Evolutionary conservation across 1,139 yeast genomes (phyloP), one percentile per base, ranked within the genome.

Genomic region (Eremothecium cymbalariae): DNA sequence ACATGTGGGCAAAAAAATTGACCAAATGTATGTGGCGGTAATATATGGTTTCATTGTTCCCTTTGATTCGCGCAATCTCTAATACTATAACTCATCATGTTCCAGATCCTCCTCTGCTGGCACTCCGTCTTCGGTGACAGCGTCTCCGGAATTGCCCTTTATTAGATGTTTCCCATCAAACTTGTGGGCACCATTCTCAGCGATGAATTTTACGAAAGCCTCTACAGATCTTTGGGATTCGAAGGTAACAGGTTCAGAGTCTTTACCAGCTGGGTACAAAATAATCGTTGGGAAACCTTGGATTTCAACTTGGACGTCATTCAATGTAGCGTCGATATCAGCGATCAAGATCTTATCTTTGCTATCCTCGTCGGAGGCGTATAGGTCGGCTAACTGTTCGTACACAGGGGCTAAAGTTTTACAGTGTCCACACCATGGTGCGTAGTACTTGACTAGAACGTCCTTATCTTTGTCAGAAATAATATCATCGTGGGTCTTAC

Each of bases 341-440:
- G 95, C 96, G 55, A 90, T 67, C 33, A 77, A 59, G 41, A 88
- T 84, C 57, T 76, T 66, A 31, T 65, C 62, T 31, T 64, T 55
- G 17, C 65, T 62, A 11, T 51, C 56, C 17, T 57, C 53, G 48
- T 72, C 73, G 36, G 70, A 64, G 39, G 65, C 68, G 61, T 68
- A 81, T 39, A 81, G 58, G 35, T 66, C 77, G 39, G 86, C 96
- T 50, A 90, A 73, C 59, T 85, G 93, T 58, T 83, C 95, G 69
- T 80, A 90, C 41, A 68, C 70, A 57, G 98, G 98, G 40, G 95
- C 95, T 63, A 88, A 72, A 64, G 74, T 84, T 73, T 88, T 88
- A 73, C 98, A 88, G 71, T 88, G 97, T 33, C 97, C 96, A 69
- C 98, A 88, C 98, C 98, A 90, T 64, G 95, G 95, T 38, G 98